phyloP scores from a whole-genome alignment of 2,329 filamentous ascomycete genomes.

The Cordyceps sp. region DNA sequence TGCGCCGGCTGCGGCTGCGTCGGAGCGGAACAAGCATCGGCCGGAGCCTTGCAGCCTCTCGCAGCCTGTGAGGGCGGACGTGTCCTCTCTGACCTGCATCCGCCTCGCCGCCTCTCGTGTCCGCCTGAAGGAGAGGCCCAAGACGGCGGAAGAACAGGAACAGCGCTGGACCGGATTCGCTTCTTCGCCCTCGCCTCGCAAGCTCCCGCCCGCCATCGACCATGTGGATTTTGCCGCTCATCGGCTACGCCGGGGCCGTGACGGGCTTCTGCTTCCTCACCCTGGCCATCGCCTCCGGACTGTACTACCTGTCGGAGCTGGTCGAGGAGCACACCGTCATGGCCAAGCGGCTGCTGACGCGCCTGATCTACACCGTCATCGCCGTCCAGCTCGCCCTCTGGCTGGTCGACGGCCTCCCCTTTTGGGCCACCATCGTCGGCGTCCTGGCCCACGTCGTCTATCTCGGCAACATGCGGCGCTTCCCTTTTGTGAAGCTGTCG shows the following conservation, averaged over 20 bases:
- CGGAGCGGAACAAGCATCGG: slow-evolving; percentile 2
- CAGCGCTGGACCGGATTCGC: too few species aligned
- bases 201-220: too few species aligned
- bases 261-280: slow-evolving; percentile 90
- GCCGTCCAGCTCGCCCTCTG: slow-evolving; percentile 57
- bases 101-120: too few species aligned
- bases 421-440: slow-evolving; percentile 56
- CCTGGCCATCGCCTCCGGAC: slow-evolving; percentile 87
- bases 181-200: too few species aligned
- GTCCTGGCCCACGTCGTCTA: slow-evolving; percentile 74
- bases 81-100: background rate
- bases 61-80: too few species aligned
- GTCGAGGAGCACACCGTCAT: slow-evolving; percentile 96
- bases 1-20: background rate
- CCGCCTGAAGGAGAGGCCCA: too few species aligned
- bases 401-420: slow-evolving; percentile 72
- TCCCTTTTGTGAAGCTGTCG: slow-evolving; percentile 65
- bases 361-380: slow-evolving; percentile 73
- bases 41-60: too few species aligned
- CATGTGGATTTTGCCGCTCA: slow-evolving; percentile 91
- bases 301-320: slow-evolving; percentile 95
- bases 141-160: too few species aligned
- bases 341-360: slow-evolving; percentile 71
- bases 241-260: slow-evolving; percentile 77
- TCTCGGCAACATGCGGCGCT: slow-evolving; percentile 63